Percentiles rank a stretch among this genome's conserved stretches.
phyloP scores from a whole-genome alignment of 202 grass and related monocot species.

The Carex arenaria region DNA sequence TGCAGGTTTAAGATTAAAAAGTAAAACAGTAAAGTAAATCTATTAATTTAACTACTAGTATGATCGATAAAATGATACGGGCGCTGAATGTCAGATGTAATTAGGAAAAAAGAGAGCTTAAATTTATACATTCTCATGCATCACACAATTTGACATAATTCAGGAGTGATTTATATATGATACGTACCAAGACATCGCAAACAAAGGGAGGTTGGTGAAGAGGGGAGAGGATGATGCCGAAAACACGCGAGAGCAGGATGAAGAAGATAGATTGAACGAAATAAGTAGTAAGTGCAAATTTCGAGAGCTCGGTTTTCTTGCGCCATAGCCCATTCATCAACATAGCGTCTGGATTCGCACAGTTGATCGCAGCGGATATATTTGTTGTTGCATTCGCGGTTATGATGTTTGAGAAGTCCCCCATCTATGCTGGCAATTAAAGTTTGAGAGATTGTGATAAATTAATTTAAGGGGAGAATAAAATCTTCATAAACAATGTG shows the following conservation, averaged over 20 bases:
- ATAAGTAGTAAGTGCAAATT: slow-evolving; percentile 20
- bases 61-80: background rate
- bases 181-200: slow-evolving; percentile 26
- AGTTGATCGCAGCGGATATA: background rate
- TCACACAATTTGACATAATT: background rate
- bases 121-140: background rate
- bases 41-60: background rate
- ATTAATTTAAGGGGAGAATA: background rate
- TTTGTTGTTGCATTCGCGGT: background rate
- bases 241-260: background rate
- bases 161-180: background rate
- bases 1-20: background rate
- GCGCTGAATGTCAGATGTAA: background rate
- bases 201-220: slow-evolving; percentile 27
- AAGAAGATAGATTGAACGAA: slow-evolving; percentile 22
- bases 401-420: background rate
- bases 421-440: background rate
- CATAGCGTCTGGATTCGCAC: slow-evolving; percentile 17
- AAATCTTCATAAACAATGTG: background rate
- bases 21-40: background rate
- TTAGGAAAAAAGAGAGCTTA: background rate
- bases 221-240: slow-evolving; percentile 22
- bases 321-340: slow-evolving; percentile 26
- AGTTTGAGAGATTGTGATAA: background rate
- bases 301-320: background rate